A percentile compares a stretch with the other conserved stretches of the same genome.
Conservation (phyloP, 1,284 basidiomycete genomes). For the Puccinia coronata region DNA sequence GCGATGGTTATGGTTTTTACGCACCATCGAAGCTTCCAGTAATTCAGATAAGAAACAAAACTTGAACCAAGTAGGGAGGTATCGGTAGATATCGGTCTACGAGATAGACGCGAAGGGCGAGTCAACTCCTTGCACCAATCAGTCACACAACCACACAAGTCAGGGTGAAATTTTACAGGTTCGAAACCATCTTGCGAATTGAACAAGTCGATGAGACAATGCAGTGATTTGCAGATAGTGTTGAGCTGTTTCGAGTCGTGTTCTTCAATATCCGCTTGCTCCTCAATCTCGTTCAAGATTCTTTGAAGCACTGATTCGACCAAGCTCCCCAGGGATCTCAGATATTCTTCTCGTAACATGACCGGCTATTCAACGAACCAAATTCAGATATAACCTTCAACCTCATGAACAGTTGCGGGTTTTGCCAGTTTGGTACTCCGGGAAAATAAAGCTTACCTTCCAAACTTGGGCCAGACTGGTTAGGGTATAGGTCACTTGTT, state of each 20-base stretch:
- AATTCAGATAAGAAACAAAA: slow-evolving; percentile 89
- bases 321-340: slow-evolving; percentile 67
- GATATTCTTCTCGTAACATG: slow-evolving; percentile 55
- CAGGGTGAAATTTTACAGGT: slow-evolving; percentile 53
- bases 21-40: slow-evolving; percentile 65
- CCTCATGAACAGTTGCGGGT: too few species aligned
- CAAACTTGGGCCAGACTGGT: slow-evolving; percentile 69
- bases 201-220: slow-evolving; percentile 71
- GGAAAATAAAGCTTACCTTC: slow-evolving; percentile 64
- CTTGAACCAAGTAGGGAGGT: slow-evolving; percentile 90
- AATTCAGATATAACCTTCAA: neutral
- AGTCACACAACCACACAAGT: neutral
- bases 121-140: neutral
- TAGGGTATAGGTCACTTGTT: slow-evolving; percentile 69
- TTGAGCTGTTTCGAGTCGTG: slow-evolving; percentile 80
- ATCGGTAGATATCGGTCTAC: slow-evolving; percentile 49
- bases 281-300: slow-evolving; percentile 74
- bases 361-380: slow-evolving; percentile 54
- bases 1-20: neutral
- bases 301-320: slow-evolving; percentile 72
- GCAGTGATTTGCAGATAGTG: slow-evolving; percentile 75
- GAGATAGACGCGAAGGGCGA: neutral
- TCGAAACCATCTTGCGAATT: slow-evolving; percentile 69
- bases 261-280: slow-evolving; percentile 84
- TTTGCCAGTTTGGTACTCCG: too few species aligned